Conservation (phyloP, 208 protist species). For the Dictyostelium gargantuum region DNA sequence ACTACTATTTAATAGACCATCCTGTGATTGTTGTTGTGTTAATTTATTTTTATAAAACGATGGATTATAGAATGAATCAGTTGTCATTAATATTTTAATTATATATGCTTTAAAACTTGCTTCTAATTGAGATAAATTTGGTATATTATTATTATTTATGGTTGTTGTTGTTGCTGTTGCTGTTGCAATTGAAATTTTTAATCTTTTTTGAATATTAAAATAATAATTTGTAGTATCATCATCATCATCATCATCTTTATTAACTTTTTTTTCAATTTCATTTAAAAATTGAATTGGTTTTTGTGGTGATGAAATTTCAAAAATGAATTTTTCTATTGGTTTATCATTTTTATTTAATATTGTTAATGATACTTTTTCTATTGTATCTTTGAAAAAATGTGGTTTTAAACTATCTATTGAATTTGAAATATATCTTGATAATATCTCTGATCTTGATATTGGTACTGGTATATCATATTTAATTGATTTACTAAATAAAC, state of each 20-base stretch:
- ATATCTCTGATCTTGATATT: background rate
- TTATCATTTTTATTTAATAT: background rate
- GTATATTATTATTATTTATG: background rate
- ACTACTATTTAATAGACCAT: background rate
- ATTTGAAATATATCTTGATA: background rate
- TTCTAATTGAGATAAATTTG: background rate
- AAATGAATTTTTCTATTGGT: constrained; percentile 35
- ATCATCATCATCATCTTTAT: background rate
- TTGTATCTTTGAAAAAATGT: background rate
- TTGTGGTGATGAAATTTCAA: background rate
- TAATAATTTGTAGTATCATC: background rate
- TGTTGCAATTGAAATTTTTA: background rate
- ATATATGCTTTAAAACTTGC: background rate
- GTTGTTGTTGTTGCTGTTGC: background rate
- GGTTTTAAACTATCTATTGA: constrained; percentile 6
- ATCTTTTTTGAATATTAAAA: background rate
- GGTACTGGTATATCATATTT: constrained; percentile 58
- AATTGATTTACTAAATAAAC: constrained; percentile 30
- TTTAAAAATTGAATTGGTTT: background rate
- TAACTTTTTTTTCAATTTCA: background rate
- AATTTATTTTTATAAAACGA: background rate
- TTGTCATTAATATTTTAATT: background rate
- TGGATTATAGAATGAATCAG: background rate
- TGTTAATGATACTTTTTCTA: constrained; percentile 10
- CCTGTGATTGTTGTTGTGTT: background rate